These are phyloP conservation scores for Podaxis mareebaensis DNA, from an alignment of 768 basidiomycete genomes.

Conservation along the genomic window DNA sequence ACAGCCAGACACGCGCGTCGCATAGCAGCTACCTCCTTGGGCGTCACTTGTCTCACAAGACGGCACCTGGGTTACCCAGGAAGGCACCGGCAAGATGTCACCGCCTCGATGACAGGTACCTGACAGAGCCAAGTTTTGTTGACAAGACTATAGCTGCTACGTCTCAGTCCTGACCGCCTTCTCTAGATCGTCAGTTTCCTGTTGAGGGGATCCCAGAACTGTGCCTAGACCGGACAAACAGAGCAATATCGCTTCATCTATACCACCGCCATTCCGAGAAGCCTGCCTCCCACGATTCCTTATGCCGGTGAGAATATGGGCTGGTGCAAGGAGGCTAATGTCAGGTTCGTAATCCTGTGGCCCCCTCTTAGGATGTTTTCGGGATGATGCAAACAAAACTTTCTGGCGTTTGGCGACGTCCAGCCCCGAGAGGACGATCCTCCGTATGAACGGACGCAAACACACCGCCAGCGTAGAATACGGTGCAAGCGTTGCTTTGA, in stretches of 20 bases:
- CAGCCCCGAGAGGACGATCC: conserved; percentile 37
- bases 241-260: conserved; percentile 26
- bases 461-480: conserved; percentile 39
- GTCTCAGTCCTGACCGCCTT: background rate
- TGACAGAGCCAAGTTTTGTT: conserved; percentile 17
- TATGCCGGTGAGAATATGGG: conserved; percentile 44
- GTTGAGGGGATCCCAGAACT: conserved; percentile 8
- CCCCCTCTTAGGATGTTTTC: conserved; percentile 20
- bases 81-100: background rate
- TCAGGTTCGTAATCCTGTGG: conserved; percentile 18
- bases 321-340: conserved; percentile 37
- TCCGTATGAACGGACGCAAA: conserved; percentile 33
- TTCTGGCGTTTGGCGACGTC: conserved; percentile 37
- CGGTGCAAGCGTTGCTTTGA: conserved; percentile 40
- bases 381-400: conserved; percentile 12
- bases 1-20: conserved; percentile 24
- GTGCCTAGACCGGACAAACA: conserved; percentile 33
- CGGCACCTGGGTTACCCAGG: background rate
- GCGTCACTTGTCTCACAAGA: conserved; percentile 4
- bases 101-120: background rate
- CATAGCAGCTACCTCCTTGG: conserved; percentile 25
- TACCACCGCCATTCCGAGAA: background rate
- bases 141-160: conserved; percentile 15
- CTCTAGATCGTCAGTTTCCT: background rate
- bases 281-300: conserved; percentile 17